A percentile compares a stretch with the other conserved stretches of the same genome.
These are phyloP conservation scores for Singerocomus inundabilis DNA, from an alignment of 1,284 basidiomycete species.

Conservation along the genomic window DNA sequence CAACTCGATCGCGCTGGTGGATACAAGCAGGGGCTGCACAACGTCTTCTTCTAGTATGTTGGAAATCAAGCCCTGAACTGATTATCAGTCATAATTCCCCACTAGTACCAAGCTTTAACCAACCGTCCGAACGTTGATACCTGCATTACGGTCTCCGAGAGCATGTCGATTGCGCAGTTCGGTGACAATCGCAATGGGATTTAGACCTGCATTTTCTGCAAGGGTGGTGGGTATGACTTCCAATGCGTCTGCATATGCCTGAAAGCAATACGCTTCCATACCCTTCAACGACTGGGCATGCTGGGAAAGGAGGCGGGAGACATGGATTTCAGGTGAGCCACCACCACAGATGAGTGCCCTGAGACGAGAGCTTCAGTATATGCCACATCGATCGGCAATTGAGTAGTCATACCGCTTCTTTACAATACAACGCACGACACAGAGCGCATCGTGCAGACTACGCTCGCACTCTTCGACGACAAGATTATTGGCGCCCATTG, in stretches of 20 bases:
- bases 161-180: conserved; percentile 97
- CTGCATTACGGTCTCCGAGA: conserved; percentile 90
- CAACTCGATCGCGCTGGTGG: conserved; percentile 93
- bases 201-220: conserved; percentile 97
- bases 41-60: conserved; percentile 98
- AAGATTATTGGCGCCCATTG: conserved; percentile 91
- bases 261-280: conserved; percentile 99
- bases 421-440: conserved; percentile 96
- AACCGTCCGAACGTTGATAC: conserved; percentile 97
- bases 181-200: conserved; percentile 98
- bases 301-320: conserved; percentile 91
- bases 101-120: conserved; percentile 20
- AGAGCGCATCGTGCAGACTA: conserved; percentile 96
- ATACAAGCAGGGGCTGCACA: conserved; percentile 93
- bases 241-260: conserved; percentile 96
- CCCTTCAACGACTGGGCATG: conserved; percentile 94
- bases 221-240: conserved; percentile 98
- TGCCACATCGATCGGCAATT: not conserved
- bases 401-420: conserved; percentile 76
- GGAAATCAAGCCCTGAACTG: conserved; percentile 81
- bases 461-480: conserved; percentile 98
- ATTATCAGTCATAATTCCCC: conserved; percentile 6
- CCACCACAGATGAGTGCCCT: conserved; percentile 97
- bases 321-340: conserved; percentile 97
- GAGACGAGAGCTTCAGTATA: conserved; percentile 11